Base-by-base conservation (phyloP, 305 asterid species). In the Fraxinus sp. region DNA sequence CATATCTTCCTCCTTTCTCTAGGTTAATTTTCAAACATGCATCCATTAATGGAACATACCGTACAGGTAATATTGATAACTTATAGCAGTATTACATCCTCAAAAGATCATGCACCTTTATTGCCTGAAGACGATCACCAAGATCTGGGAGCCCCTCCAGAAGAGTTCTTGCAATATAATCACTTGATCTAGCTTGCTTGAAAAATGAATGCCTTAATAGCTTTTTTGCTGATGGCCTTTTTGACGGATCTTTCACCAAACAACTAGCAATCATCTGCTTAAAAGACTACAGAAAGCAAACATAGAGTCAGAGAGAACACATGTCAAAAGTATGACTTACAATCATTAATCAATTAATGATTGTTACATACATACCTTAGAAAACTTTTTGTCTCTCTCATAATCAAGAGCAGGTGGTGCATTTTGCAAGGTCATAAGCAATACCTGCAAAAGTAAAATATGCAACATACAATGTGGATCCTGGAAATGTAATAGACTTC, bases 321-420 rank as follows among this genome's bases (percentile, higher is more conserved):
- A 24, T 81, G 77, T 57, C 84, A 84, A 78, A 83, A 49, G 66
- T 77, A 37, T 79, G 82, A 26, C 52, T 80, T 52, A 28, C 52
- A 32, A 44, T 24, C 52, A 52, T 72, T 36, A 24, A 22, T 49
- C 68, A 35, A 35, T 35, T 7, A 33, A 72, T 35, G 39, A 33
- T 77, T 79, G 77, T 57, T 85, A 59, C 77, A 82, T 76, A 10
- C 83, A 84, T 86, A 97, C 99, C 98, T 92, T 97, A 0, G 99
- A 92, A 84, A 94, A 97, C 78, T 93, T 97, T 81, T 89, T 92
- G 88, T 97, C 99, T 79, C 97, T 92, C 91, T 95, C 99, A 70
- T 95, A 93, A 88, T 97, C 98, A 83, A 97, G 98, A 75, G 97
- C 94, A 80, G 99, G 99, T 78, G 99, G 99, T 79, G 98, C 98